phyloP scores from a whole-genome alignment of 805 yeast genomes.

The Zygosaccharomyces kombuchaensis region DNA sequence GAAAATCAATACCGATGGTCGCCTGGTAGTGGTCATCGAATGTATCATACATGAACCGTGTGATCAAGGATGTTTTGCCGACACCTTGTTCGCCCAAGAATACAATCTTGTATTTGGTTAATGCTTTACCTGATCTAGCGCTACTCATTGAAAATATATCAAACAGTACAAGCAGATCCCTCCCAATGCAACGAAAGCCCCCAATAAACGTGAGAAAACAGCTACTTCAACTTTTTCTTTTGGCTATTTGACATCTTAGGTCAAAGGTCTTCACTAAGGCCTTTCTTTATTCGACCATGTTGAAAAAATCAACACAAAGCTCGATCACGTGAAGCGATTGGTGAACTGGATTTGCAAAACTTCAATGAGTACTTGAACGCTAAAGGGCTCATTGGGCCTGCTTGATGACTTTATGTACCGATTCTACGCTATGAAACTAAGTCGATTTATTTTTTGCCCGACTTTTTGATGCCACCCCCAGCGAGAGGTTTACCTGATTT shows the following conservation, averaged over 20 bases:
- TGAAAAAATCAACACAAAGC: neutral
- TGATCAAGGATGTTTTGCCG: slow-evolving; percentile 92
- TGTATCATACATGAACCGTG: slow-evolving; percentile 97
- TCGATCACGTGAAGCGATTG: neutral
- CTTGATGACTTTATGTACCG: neutral
- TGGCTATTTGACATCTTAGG: neutral
- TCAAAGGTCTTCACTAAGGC: neutral
- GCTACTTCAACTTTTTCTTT: neutral
- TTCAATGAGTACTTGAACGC: neutral
- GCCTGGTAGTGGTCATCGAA: slow-evolving; percentile 94
- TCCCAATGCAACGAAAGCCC: neutral
- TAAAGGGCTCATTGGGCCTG: neutral
- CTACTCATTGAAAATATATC: slow-evolving; percentile 9
- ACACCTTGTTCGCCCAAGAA: slow-evolving; percentile 96
- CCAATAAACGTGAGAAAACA: neutral
- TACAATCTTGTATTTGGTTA: slow-evolving; percentile 77
- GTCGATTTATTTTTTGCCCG: slow-evolving; percentile 53
- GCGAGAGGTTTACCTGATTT: slow-evolving; percentile 85
- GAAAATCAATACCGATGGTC: slow-evolving; percentile 93
- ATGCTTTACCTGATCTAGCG: slow-evolving; percentile 28
- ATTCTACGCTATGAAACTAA: neutral
- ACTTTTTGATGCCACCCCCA: slow-evolving; percentile 95
- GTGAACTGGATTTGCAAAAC: neutral
- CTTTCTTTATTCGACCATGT: neutral
- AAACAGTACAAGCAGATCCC: neutral